These are phyloP conservation scores for Penicillium psychrofluorescens DNA, from an alignment of 495 filamentous ascomycete species.

Conservation along the genomic window DNA sequence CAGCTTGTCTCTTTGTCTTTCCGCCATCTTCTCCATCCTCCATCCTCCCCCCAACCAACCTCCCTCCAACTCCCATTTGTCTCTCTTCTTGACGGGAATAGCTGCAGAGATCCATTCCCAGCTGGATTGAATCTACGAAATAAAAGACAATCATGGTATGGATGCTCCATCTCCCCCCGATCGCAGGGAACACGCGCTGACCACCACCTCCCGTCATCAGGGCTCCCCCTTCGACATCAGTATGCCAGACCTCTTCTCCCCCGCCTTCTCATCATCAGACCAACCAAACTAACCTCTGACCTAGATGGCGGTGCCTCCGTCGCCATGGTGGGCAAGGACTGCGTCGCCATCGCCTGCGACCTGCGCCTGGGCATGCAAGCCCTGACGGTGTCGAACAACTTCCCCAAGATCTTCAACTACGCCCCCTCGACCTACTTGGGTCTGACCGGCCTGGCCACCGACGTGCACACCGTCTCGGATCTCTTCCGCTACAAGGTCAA, in stretches of 20 bases:
- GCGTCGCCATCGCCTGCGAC: slow-evolving; percentile 98
- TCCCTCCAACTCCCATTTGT: slow-evolving; percentile 7
- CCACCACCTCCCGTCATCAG: slow-evolving; percentile 35
- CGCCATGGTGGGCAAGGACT: slow-evolving; percentile 99
- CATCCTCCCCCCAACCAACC: slow-evolving; percentile 18
- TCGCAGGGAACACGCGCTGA: slow-evolving; percentile 23
- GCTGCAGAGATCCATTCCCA: slow-evolving; percentile 4
- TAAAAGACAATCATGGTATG: slow-evolving; percentile 20
- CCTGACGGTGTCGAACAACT: slow-evolving; percentile 97
- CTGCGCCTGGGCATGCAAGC: slow-evolving; percentile 95
- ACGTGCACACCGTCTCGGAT: slow-evolving; percentile 89
- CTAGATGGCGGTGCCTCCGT: slow-evolving; percentile 92
- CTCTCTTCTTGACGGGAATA: neutral
- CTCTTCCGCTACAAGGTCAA: slow-evolving; percentile 99
- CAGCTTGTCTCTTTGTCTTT: slow-evolving; percentile 26
- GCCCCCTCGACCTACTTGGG: slow-evolving; percentile 89
- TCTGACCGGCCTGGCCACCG: slow-evolving; percentile 90
- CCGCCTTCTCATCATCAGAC: neutral
- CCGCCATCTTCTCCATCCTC: slow-evolving; percentile 25
- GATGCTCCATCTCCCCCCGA: slow-evolving; percentile 11
- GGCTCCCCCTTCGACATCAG: slow-evolving; percentile 85
- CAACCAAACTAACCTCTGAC: slow-evolving; percentile 17
- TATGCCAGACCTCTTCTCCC: slow-evolving; percentile 34
- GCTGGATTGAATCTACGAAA: slow-evolving; percentile 11
- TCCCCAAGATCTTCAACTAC: slow-evolving; percentile 99